Evolutionary conservation across 2,329 filamentous ascomycete genomes (phyloP), one percentile per base, ranked within the genome.

Genomic region (Fusarium sp.): DNA sequence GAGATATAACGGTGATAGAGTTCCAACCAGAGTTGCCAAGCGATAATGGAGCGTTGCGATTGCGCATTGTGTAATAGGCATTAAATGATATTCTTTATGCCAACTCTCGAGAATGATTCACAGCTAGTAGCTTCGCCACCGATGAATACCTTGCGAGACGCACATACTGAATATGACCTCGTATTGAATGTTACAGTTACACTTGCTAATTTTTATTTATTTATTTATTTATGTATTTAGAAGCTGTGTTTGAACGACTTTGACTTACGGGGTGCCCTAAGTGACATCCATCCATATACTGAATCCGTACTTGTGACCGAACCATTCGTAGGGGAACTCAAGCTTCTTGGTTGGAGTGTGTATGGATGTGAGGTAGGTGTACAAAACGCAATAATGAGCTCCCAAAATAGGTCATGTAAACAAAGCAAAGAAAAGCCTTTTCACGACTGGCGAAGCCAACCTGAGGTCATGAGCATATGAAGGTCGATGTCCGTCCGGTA

Each of bases 1-100:
- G 15, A 78, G 82, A 58, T 83, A 83, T 32, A 79, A 78, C 52
- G 80, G 80, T 39, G 83, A 84, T 59, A 76, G 81, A 42, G 78
- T 82, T n/a, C 80, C 81, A 28, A 75, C 72, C n/a, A 77, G 82
- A 50, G 78, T 83, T 26, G 66, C 79, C 39, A 81, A 79, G 60
- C 74, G 79, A 62, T 81, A 63, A 62, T 52, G 18, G 24, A 54
- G 30, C n/a, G 47, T 38, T 44, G 39, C 38, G 28, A 20, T 41
- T 26, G 36, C 22, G 32, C 13, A 39, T 52, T 47, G 28, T 54
- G 50, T 39, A 51, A 34, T 58, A 73, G 36, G 36, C 38, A 26
- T 45, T 66, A 57, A 55, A 62, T 66, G 45, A 66, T 60, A 72
- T 70, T 55, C 30, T 44, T 42, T 66, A 32, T 60, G 36, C 59